These are phyloP conservation scores for Immersiporthe knoxdaviesiana DNA, from an alignment of 2,329 filamentous ascomycete genomes.

Conservation along the genomic window DNA sequence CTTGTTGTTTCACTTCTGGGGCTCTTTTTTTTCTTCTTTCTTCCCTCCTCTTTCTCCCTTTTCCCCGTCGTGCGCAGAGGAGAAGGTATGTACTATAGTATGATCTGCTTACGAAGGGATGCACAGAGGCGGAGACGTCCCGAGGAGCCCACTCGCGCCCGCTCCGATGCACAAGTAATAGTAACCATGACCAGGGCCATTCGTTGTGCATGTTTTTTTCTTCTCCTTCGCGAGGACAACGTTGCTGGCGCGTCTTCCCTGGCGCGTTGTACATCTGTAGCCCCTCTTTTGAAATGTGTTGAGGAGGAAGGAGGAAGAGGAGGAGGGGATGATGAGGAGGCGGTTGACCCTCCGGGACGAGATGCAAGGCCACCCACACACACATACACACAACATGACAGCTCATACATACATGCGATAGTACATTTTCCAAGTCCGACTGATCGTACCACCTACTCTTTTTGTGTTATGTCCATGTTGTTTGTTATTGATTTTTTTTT, in stretches of 20 bases:
- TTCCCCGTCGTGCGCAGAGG: neutral
- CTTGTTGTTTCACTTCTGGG: too few species aligned
- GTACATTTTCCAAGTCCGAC: neutral
- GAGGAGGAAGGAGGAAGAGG: neutral
- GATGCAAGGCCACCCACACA: neutral
- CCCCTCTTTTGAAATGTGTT: neutral
- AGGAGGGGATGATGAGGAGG: too few species aligned
- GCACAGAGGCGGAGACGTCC: constrained; percentile 3
- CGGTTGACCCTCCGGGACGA: neutral
- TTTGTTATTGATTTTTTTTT: too few species aligned
- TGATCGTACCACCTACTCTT: neutral
- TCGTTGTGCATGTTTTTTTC: neutral
- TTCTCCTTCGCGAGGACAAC: neutral
- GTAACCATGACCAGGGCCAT: neutral
- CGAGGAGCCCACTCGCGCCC: neutral
- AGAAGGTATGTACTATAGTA: neutral
- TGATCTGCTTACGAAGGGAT: neutral
- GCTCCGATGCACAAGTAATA: neutral
- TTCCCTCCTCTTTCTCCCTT: neutral
- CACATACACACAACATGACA: neutral
- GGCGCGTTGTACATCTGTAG: neutral
- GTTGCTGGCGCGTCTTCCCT: neutral
- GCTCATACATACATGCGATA: neutral
- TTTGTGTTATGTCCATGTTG: too few species aligned
- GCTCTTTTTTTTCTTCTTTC: neutral